phyloP scores from a whole-genome alignment of 495 filamentous ascomycete species.

The Apiosordaria backusii region DNA sequence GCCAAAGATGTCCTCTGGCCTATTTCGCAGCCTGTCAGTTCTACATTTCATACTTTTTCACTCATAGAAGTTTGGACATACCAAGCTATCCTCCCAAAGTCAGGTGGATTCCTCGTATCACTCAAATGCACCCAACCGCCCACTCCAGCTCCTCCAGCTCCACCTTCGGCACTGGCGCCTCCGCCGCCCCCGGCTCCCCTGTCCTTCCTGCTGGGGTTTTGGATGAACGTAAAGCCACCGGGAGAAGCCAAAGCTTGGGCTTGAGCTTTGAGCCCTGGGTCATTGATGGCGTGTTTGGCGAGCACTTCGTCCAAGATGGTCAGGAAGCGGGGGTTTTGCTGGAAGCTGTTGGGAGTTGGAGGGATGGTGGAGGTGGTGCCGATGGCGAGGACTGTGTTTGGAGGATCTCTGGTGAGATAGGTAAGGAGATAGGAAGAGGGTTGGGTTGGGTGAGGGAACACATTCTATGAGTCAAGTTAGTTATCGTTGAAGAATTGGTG shows the following conservation, averaged over 20 bases:
- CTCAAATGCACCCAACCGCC: constrained; percentile 91
- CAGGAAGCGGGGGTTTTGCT: constrained; percentile 73
- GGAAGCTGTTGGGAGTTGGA: constrained; percentile 71
- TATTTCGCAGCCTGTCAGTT: background rate
- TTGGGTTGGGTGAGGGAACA: constrained; percentile 54
- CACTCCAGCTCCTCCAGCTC: constrained; percentile 72
- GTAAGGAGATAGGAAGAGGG: constrained; percentile 58
- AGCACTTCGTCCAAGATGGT: constrained; percentile 71
- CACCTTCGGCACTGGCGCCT: constrained; percentile 77
- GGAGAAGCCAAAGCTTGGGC: constrained; percentile 77
- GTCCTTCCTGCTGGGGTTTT: constrained; percentile 36
- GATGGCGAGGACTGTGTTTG: constrained; percentile 64
- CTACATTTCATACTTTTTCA: background rate
- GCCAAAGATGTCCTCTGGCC: constrained; percentile 86
- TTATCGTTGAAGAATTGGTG: background rate
- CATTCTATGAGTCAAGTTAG: constrained; percentile 55
- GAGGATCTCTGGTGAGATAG: constrained; percentile 70
- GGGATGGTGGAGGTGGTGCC: constrained; percentile 70
- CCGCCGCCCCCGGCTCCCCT: constrained; percentile 55
- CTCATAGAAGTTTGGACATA: background rate
- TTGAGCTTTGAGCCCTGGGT: constrained; percentile 69
- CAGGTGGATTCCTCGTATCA: constrained; percentile 75
- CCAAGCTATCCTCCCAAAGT: constrained; percentile 86
- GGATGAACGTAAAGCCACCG: constrained; percentile 56
- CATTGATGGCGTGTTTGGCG: constrained; percentile 61